Conservation (phyloP, 352 stramenopile genomes). For the Phytopythium ostracodes region DNA sequence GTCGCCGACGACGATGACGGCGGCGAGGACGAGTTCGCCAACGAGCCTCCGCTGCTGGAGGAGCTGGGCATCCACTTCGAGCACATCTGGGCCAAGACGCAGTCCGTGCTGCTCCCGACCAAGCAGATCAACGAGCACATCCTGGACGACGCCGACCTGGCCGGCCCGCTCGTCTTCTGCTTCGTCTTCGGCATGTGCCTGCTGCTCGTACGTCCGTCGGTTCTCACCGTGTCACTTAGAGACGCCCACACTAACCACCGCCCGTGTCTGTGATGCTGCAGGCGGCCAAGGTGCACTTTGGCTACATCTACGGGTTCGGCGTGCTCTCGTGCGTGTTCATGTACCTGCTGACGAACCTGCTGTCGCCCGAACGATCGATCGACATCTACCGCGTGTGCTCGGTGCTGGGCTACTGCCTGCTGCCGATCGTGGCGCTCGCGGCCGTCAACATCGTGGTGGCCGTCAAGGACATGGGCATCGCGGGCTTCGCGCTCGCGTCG, state of each 20-base stretch:
- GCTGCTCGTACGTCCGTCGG: conserved; percentile 78
- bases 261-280: no score
- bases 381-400: conserved; percentile 92
- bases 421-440: conserved; percentile 96
- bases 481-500: conserved; percentile 84
- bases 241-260: no score
- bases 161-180: conserved; percentile 93
- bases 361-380: conserved; percentile 85
- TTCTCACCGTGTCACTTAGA: no score
- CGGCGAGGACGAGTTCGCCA: conserved; percentile 89
- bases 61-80: conserved; percentile 97
- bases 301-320: conserved; percentile 99
- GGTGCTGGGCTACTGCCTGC: conserved; percentile 96
- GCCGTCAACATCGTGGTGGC: conserved; percentile 91
- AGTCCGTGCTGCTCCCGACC: conserved; percentile 93
- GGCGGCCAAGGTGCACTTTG: conserved; percentile 95
- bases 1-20: conserved; percentile 22
- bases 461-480: conserved; percentile 67
- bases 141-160: conserved; percentile 91
- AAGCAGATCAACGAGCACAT: conserved; percentile 88
- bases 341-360: conserved; percentile 95
- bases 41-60: conserved; percentile 97
- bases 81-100: conserved; percentile 97
- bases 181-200: conserved; percentile 94
- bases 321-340: conserved; percentile 95